A percentile compares a stretch with the other conserved stretches of the same genome.
phyloP scores from a whole-genome alignment of 306 rosid genomes.

The Bauhinia variegata region DNA sequence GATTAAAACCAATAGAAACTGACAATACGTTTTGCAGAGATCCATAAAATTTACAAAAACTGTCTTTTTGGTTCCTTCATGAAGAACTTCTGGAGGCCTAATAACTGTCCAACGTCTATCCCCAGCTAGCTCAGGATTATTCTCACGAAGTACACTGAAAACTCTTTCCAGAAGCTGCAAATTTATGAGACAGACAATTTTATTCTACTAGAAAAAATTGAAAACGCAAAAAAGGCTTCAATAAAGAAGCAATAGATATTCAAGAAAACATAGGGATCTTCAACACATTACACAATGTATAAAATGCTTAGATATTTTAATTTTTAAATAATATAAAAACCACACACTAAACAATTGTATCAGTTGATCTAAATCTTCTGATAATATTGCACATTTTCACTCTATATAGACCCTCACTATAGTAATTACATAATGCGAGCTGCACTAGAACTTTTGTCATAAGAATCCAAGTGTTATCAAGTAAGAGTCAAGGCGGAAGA shows the following conservation, averaged over 20 bases:
- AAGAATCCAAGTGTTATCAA: not conserved
- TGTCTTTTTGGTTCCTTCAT: conserved; percentile 67
- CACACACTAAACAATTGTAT: no score
- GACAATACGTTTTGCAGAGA: conserved; percentile 49
- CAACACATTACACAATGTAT: not conserved
- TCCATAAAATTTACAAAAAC: conserved; percentile 68
- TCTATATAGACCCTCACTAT: not conserved
- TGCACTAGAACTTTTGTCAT: not conserved
- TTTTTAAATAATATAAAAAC: no score
- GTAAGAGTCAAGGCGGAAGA: not conserved
- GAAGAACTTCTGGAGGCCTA: conserved; percentile 73
- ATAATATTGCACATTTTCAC: no score
- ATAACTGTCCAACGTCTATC: conserved; percentile 65
- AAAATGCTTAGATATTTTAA: not conserved
- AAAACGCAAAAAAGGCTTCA: not conserved
- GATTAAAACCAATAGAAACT: not conserved
- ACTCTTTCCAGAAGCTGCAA: conserved; percentile 66
- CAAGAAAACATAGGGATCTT: not conserved
- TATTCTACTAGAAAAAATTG: not conserved
- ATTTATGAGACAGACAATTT: not conserved
- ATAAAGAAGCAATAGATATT: not conserved
- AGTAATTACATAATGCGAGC: not conserved
- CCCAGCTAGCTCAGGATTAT: conserved; percentile 67
- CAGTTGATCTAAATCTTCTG: no score
- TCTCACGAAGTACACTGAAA: conserved; percentile 57